Base-by-base conservation (phyloP, 169 alveolate species). In the Perkinsus marinus region DNA sequence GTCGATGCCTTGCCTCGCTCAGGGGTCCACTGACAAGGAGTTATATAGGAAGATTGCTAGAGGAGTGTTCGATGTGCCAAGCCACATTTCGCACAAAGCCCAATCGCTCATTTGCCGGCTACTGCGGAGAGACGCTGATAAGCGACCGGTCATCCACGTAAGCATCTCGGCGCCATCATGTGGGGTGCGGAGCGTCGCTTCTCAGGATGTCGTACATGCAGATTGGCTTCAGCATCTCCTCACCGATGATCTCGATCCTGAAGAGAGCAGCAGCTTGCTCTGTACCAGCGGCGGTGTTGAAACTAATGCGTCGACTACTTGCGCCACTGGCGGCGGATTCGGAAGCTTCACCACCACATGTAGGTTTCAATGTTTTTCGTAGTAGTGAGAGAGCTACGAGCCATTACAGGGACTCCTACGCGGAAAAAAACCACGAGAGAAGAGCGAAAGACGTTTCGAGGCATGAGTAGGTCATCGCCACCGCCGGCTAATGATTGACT, bases 1-100 rank as follows among this genome's bases (percentile, higher is more conserved):
- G 68, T 17, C 17, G 68, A 43, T 43, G 9, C 9, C 68, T 43
- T 43, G 68, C 22, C 0, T 41, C 10, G 37, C 22, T 26, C 22
- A 93, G 93, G 96, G 96, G 37, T 68, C 47, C 43, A 91, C 91
- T 93, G 97, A 95, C 79, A 90, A 93, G 89, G 96, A 94, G 36
- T 89, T 94, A 89, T 95, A 92, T 93, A 94, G 92, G 92, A 91
- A 92, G 36, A 94, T 95, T 39, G 91, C 90, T 68, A 94, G 93
- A 79, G 96, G 97, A 17, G 91, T 91, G 13, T 94, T 91, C 92
- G 93, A 47, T 5, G 92, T 92, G 43, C 95, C 95, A 43, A 90
- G 91, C 90, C 91, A 89, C 92, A 43, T 94, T 2, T 57, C 79
- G 79, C 36, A 57, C 37, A 57, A 26, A 30, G 79, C 79, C 30